Base-by-base conservation (phyloP, 345 rosid genomes). In the Anacardium occidentale region DNA sequence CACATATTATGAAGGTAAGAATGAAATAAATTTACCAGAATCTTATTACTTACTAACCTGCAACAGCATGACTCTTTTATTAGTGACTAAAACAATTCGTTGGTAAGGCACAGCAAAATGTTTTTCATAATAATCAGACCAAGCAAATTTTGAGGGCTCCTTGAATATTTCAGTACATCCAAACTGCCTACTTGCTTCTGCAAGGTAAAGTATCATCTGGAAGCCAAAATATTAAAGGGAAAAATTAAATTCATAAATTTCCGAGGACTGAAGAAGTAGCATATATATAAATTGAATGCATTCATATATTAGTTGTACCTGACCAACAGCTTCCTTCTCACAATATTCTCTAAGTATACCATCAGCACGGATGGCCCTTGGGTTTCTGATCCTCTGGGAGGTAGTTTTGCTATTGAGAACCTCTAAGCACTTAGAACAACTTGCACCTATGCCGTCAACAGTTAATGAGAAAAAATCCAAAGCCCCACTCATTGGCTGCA, bases 401-500 rank as follows among this genome's bases (percentile, higher is more conserved):
- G 85, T 75, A 61, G 89, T 81, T 74, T 86, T 91, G 76, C 82
- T 82, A 81, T 68, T 89, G 71, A 95, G 82, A 78, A 87, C 80
- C 79, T 87, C 98, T 79, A 95, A 76, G 84, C 97, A 95, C 76
- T 91, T 90, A 62, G 98, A 77, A 83, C 92, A 95, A 78, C 98
- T 95, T 26, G 96, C 98, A 68, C 94, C 98, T 74, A 95, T 87
- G 75, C 99, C 99, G 78, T 88, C 93, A 34, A 95, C 97, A 47
- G 99, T 88, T 86, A 95, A 77, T 20, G 99, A 95, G 84, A 95
- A 81, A 75, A 95, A 95, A 79, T 95, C 99, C 74, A 92, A 83
- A 78, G 93, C 99, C 55, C 99, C 99, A 74, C 99, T 95, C 70
- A 92, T 81, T 42, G 99, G 99, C 74, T 95, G 99, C 69, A 89